Evolutionary conservation across 2,329 filamentous ascomycete genomes (phyloP).

Genomic region (Fusarium sterilihyphosum): DNA sequence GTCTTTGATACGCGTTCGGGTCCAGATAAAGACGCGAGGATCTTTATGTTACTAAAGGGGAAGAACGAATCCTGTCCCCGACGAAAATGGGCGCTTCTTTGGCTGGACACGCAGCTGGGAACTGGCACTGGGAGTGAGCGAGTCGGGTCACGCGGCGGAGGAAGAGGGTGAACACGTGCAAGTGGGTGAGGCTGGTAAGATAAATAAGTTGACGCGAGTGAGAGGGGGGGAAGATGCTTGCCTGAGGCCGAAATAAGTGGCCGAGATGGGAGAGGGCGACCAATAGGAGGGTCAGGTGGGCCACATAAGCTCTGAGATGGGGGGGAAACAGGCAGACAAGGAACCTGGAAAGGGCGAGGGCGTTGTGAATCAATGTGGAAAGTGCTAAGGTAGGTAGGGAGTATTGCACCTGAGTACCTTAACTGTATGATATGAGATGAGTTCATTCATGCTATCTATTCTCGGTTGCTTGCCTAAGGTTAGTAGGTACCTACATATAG

Average conservation of each 20-base stretch:
- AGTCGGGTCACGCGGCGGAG: constrained; percentile 53
- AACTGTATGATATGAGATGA: neutral
- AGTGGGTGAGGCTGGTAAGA: constrained; percentile 50
- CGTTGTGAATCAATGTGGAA: constrained; percentile 22
- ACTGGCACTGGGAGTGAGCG: constrained; percentile 37
- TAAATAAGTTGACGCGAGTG: constrained; percentile 45
- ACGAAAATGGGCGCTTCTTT: constrained; percentile 9
- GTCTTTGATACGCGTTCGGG: constrained; percentile 26
- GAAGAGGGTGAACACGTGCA: constrained; percentile 54
- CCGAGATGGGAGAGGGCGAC: constrained; percentile 3
- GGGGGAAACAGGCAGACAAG: constrained; percentile 9
- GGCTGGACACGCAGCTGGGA: constrained; percentile 26
- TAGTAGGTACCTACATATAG: too few relatives aligned
- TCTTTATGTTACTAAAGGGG: constrained; percentile 46
- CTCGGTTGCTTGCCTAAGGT: neutral
- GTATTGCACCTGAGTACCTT: neutral
- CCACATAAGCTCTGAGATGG: constrained; percentile 39
- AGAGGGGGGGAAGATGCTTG: constrained; percentile 24
- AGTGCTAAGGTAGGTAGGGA: neutral
- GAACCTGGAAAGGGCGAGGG: constrained; percentile 9
- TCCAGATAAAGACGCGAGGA: constrained; percentile 24
- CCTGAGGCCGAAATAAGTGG: constrained; percentile 38
- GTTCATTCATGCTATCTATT: neutral
- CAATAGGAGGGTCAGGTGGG: constrained; percentile 32
- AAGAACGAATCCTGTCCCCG: constrained; percentile 21